Evolutionary conservation across 2,329 filamentous ascomycete species (phyloP), one percentile per base, ranked within the genome.

Genomic region (Colletotrichum sp.): DNA sequence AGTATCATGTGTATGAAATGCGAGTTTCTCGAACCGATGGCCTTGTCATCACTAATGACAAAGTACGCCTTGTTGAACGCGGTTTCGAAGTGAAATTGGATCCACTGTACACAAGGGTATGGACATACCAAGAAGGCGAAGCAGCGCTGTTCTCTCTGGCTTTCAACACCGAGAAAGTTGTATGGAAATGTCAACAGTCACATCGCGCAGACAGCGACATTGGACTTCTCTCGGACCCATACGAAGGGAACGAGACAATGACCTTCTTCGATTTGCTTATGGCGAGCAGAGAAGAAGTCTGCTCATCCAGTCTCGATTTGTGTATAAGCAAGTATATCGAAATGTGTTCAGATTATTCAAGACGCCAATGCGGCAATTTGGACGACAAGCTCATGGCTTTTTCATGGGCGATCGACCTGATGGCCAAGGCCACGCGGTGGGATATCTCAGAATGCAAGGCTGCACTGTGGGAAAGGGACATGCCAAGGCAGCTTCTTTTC

Each of bases 11-110:
- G 44, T 49, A 49, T 21, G 44, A 49, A 7, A 3, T 21, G 5
- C 44, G 0, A 49, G 44, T 49, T 1, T 49, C 18, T 49, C 44
- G 9, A n/a, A 49, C 0, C 0, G 18, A 21, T 49, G 44, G 18
- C 18, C 44, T 21, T 0, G 44, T 0, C 12, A 49, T 0, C 10
- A 49, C 5, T 0, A 6, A 49, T 12, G 3, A 49, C 39, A 49
- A 49, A 21, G 9, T 49, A 0, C 44, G 5, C 9, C 44, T 49
- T 49, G 3, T 49, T 49, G 44, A 49, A 21, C 44, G 44, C 0
- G 44, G 44, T 0, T 49, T 21, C 44, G 18, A 49, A 4, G 0
- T 0, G 18, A 21, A 13, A 21, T 49, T 3, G 18, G 18, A 49
- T 21, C 44, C 44, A 49, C 13, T 49, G 44, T 49, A 21, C 0